A percentile compares a stretch with the other conserved stretches of the same genome.
phyloP scores from a whole-genome alignment of 2,329 filamentous ascomycete species.

The Hymenoscyphus albidus region DNA sequence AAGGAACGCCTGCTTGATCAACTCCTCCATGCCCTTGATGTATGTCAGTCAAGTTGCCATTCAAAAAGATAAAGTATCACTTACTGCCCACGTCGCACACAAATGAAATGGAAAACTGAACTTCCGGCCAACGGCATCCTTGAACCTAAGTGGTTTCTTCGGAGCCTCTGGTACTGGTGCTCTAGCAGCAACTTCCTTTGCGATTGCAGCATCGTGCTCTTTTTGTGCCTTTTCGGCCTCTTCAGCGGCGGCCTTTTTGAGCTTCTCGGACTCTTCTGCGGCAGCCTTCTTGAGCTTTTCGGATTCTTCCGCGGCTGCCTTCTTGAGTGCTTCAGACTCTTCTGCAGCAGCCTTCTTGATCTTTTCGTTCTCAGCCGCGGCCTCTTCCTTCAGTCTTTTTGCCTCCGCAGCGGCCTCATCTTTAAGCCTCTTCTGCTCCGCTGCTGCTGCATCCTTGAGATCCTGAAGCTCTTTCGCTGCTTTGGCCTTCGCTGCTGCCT shows the following conservation, averaged over 20 bases:
- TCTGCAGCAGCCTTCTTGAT: constrained; percentile 11
- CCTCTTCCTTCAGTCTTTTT: constrained; percentile 15
- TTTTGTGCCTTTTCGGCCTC: constrained; percentile 6
- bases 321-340: constrained; percentile 2
- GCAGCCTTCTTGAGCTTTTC: neutral
- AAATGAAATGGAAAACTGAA: constrained; percentile 86
- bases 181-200: constrained; percentile 9
- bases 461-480: constrained; percentile 9
- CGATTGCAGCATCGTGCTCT: constrained; percentile 2
- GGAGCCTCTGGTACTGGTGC: constrained; percentile 9
- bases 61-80: constrained; percentile 33
- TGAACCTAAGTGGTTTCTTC: constrained; percentile 50
- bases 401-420: constrained; percentile 16
- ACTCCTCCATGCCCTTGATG: constrained; percentile 73
- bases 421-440: constrained; percentile 14
- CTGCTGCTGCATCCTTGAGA: constrained; percentile 11
- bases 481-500: constrained; percentile 10
- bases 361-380: constrained; percentile 12
- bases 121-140: constrained; percentile 86
- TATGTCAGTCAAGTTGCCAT: constrained; percentile 25
- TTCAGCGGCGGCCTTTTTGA: constrained; percentile 7
- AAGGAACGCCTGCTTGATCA: constrained; percentile 79
- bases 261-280: constrained; percentile 5
- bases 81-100: constrained; percentile 77
- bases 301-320: neutral